phyloP scores from a whole-genome alignment of 2,329 filamentous ascomycete species.

The Aureobasidium pullulans region DNA sequence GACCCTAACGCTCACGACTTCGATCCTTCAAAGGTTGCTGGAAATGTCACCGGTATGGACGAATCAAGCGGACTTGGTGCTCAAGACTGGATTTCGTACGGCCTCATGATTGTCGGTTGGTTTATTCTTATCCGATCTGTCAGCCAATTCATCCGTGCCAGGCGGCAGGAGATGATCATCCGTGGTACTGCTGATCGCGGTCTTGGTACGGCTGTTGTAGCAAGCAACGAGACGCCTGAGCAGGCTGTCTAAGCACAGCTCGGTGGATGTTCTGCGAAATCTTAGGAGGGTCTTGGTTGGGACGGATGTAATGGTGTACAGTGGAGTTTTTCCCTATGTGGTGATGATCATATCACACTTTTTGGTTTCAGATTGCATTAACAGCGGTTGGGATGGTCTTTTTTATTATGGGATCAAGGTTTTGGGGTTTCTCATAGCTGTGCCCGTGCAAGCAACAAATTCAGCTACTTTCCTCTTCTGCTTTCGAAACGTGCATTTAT shows the following conservation, averaged over 20 bases:
- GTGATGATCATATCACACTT: constrained; percentile 8
- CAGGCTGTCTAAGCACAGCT: constrained; percentile 36
- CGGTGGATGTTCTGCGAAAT: not conserved
- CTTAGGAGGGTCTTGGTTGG: not conserved
- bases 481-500: too few species aligned
- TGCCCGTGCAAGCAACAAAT: not conserved
- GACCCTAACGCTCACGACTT: constrained; percentile 91
- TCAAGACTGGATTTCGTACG: constrained; percentile 83
- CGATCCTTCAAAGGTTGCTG: constrained; percentile 61
- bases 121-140: constrained; percentile 94
- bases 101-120: constrained; percentile 96
- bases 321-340: constrained; percentile 7
- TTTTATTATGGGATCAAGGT: not conserved
- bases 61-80: constrained; percentile 53
- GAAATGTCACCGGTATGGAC: constrained; percentile 28
- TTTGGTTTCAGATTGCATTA: constrained; percentile 14
- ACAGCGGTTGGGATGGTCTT: not conserved
- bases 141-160: constrained; percentile 79
- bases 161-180: constrained; percentile 87
- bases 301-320: not conserved
- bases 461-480: not conserved
- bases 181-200: constrained; percentile 88
- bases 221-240: constrained; percentile 73
- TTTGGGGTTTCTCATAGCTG: not conserved
- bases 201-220: constrained; percentile 75